Percentiles rank a stretch among this genome's conserved stretches.
These are phyloP conservation scores for Drechslera avenae DNA, from an alignment of 2,329 filamentous ascomycete species.

Conservation along the genomic window DNA sequence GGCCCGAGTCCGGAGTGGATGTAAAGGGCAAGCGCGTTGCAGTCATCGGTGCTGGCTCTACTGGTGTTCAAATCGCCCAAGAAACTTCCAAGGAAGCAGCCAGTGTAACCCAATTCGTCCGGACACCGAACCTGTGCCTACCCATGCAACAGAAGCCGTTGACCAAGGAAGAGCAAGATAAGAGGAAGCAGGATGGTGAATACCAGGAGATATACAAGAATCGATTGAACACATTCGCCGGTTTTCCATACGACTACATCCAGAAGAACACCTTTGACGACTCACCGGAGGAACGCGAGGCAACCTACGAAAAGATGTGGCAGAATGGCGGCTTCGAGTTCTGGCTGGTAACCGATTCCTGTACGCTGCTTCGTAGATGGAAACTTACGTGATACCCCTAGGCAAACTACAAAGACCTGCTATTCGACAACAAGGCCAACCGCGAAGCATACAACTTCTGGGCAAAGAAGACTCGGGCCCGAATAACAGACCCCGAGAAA, in stretches of 20 bases:
- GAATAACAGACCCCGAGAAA: slow-evolving; percentile 53
- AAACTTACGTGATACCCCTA: not conserved
- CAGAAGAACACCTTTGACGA: slow-evolving; percentile 61
- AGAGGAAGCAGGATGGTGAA: slow-evolving; percentile 42
- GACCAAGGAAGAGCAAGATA: slow-evolving; percentile 58
- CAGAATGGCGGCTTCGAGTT: slow-evolving; percentile 49
- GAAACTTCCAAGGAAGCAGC: slow-evolving; percentile 61
- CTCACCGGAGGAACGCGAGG: slow-evolving; percentile 50
- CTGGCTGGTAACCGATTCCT: slow-evolving; percentile 51
- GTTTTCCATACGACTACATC: slow-evolving; percentile 63
- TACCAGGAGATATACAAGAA: slow-evolving; percentile 57
- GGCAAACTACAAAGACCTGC: slow-evolving; percentile 47
- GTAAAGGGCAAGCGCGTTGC: slow-evolving; percentile 64
- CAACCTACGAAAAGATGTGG: slow-evolving; percentile 52
- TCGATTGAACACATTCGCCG: slow-evolving; percentile 61
- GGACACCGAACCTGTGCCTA: slow-evolving; percentile 69
- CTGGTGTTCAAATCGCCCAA: slow-evolving; percentile 68
- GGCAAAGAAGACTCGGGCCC: slow-evolving; percentile 51
- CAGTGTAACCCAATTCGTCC: slow-evolving; percentile 65
- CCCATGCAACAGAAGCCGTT: slow-evolving; percentile 63
- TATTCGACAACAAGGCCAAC: slow-evolving; percentile 51
- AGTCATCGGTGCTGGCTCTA: slow-evolving; percentile 68
- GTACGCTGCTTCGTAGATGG: not conserved
- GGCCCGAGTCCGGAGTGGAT: slow-evolving; percentile 63
- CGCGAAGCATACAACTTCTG: slow-evolving; percentile 55